phyloP scores from a whole-genome alignment of 1,284 basidiomycete species.

The Pseudozyma flocculosa region DNA sequence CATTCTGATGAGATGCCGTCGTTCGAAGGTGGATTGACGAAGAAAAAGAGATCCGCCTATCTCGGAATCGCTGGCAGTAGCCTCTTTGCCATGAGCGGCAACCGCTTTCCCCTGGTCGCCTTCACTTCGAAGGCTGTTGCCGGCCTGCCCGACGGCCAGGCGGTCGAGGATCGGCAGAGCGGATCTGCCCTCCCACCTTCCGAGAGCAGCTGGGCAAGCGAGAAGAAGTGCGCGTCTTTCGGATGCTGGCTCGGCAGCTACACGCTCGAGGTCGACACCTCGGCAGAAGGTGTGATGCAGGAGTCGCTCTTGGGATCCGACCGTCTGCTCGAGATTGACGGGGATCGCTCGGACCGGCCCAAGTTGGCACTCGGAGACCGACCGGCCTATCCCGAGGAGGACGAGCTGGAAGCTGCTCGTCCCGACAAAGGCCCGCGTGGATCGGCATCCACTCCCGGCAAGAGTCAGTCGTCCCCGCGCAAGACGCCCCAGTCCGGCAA shows the following conservation, averaged over 20 bases:
- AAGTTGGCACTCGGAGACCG: constrained; percentile 23
- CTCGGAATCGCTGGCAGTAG: constrained; percentile 47
- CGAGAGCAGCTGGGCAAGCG: constrained; percentile 24
- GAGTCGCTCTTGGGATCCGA: constrained; percentile 21
- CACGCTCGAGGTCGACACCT: constrained; percentile 23
- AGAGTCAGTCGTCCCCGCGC: background rate
- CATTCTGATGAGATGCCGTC: background rate
- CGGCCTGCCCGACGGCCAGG: constrained; percentile 13
- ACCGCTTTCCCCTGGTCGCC: constrained; percentile 42
- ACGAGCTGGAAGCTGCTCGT: too few relatives aligned
- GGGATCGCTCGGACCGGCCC: constrained; percentile 13
- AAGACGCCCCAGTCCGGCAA: background rate
- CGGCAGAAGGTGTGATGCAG: constrained; percentile 21
- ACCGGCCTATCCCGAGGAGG: constrained; percentile 13
- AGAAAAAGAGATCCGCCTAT: constrained; percentile 25
- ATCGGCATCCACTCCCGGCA: constrained; percentile 8
- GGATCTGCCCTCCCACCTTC: constrained; percentile 16
- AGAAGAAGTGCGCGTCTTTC: constrained; percentile 32
- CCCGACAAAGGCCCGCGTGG: constrained; percentile 4
- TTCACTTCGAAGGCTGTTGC: constrained; percentile 30
- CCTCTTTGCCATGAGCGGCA: constrained; percentile 47
- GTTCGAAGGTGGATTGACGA: constrained; percentile 4
- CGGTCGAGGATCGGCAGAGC: constrained; percentile 4
- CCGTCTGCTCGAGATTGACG: constrained; percentile 29
- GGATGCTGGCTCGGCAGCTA: constrained; percentile 51